phyloP scores from a whole-genome alignment of 805 yeast species.

The Myxozyma mucilagina region DNA sequence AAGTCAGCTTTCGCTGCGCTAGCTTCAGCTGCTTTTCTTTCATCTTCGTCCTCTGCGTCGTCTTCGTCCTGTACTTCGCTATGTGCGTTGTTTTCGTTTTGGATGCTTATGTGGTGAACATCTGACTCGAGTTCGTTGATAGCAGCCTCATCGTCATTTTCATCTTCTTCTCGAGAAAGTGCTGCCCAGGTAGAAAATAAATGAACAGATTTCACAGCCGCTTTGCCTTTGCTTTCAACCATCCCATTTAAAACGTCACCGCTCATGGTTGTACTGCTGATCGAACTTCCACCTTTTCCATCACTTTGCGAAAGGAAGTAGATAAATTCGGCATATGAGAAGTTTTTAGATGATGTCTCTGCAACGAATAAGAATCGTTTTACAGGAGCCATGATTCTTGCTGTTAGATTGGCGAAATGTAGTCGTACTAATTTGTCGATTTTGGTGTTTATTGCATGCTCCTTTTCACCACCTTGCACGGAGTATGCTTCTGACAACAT shows the following conservation, averaged over 20 bases:
- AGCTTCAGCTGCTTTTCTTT: background rate
- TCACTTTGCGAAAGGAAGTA: slow-evolving; percentile 8
- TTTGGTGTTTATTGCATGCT: background rate
- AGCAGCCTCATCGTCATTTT: background rate
- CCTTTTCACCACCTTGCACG: background rate
- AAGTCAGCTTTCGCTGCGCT: background rate
- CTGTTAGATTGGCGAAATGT: slow-evolving; percentile 30
- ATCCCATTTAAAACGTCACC: slow-evolving; percentile 5
- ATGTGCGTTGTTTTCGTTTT: background rate
- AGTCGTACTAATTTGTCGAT: slow-evolving; percentile 23
- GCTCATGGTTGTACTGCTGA: slow-evolving; percentile 4
- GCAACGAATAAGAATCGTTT: slow-evolving; percentile 25
- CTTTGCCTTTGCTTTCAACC: background rate
- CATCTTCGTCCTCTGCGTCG: background rate
- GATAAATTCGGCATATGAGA: slow-evolving; percentile 26
- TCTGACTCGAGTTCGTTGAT: background rate
- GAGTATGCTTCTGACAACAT: slow-evolving; percentile 7
- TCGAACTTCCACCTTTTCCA: background rate
- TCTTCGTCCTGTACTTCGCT: background rate
- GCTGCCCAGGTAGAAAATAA: slow-evolving; percentile 6
- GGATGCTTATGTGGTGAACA: too few species aligned
- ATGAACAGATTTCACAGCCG: slow-evolving; percentile 9
- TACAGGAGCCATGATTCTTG: slow-evolving; percentile 24
- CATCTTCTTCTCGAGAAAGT: background rate
- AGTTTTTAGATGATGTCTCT: slow-evolving; percentile 19